Percentiles rank a stretch among this genome's conserved stretches.
Conservation (phyloP, 805 yeast species). For the Candida multigemmis region DNA sequence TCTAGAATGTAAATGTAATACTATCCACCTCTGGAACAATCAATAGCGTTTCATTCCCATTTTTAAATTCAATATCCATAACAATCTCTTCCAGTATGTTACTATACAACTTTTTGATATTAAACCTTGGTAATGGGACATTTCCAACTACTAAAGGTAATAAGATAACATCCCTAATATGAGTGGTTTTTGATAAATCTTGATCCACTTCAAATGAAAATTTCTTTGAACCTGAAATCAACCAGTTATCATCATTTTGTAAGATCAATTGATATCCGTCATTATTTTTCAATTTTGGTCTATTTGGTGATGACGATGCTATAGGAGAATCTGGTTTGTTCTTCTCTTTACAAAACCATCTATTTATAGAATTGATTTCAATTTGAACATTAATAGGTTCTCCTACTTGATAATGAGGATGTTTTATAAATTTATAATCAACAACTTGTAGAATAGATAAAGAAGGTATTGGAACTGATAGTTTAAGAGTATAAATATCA, state of each 20-base stretch:
- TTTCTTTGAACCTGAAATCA: conserved; percentile 62
- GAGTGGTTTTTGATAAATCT: conserved; percentile 1
- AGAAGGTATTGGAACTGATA: conserved; percentile 56
- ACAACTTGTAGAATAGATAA: conserved; percentile 53
- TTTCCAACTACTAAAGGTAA: conserved; percentile 76
- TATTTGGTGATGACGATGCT: conserved; percentile 16
- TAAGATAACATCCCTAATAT: conserved; percentile 34
- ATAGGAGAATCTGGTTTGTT: conserved; percentile 4
- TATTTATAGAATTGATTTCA: conserved; percentile 31
- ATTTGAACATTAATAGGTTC: conserved; percentile 45
- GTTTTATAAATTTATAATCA: conserved; percentile 31
- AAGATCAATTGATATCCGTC: conserved; percentile 38
- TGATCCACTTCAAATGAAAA: conserved; percentile 36
- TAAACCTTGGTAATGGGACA: conserved; percentile 55
- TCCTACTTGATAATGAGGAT: conserved; percentile 48
- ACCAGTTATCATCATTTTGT: conserved; percentile 62
- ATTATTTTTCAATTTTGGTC: neutral
- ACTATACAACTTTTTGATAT: conserved; percentile 24
- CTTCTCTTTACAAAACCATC: conserved; percentile 27
- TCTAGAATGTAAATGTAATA: conserved; percentile 49
- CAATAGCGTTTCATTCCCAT: conserved; percentile 58
- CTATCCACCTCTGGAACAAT: conserved; percentile 65
- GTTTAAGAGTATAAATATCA: neutral
- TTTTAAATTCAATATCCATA: conserved; percentile 57
- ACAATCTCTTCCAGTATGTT: conserved; percentile 44